Evolutionary conservation across 139 green algal species (phyloP), one percentile per base, ranked within the genome.

Genomic region (Desmodesmus armatus): DNA sequence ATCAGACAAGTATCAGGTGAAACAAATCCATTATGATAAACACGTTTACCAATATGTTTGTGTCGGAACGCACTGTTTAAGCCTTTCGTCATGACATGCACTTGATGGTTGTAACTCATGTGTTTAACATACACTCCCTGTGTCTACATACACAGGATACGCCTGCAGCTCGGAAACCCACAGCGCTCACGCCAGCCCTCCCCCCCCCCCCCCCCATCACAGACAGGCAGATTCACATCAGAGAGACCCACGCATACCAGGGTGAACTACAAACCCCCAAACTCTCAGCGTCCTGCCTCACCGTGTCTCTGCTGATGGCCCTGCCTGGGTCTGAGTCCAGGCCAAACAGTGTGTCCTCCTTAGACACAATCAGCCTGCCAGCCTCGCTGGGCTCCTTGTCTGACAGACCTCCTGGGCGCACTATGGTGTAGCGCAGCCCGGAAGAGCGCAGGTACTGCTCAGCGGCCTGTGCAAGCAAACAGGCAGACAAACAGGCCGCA

Each of bases 381-480:
- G 88, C 81, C 40, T 87, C 93, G 19, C 91, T 90, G 33, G 93
- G 89, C 86, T 92, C 67, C 89, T 78, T 49, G 73, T 69, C 81
- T 4, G 35, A 73, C 21, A 88, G 51, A 9, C 92, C 88, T 85
- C 89, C 89, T 88, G 92, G 63, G 70, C 88, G 88, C n/a, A 91
- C 85, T 53, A 95, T 94, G 83, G 94, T 95, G 83, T 85, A 94
- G 31, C 89, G 82, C 44, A 95, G 83, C 19, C 76, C 89, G 31
- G 83, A 88, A 9, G 7, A 27, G 13, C 89, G 55, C 29, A 95
- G 73, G 47, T 94, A 94, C 60, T 90, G 74, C 84, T 95, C 91
- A 21, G 87, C 89, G n/a, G 40, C 49, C 67, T 72, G 33, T n/a
- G n/a, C n/a, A n/a, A n/a, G n/a, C n/a, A n/a, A n/a, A n/a, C n/a